Percentiles rank a stretch among this genome's conserved stretches.
phyloP scores from a whole-genome alignment of 305 asterid genomes.

The Solanum hybrid region DNA sequence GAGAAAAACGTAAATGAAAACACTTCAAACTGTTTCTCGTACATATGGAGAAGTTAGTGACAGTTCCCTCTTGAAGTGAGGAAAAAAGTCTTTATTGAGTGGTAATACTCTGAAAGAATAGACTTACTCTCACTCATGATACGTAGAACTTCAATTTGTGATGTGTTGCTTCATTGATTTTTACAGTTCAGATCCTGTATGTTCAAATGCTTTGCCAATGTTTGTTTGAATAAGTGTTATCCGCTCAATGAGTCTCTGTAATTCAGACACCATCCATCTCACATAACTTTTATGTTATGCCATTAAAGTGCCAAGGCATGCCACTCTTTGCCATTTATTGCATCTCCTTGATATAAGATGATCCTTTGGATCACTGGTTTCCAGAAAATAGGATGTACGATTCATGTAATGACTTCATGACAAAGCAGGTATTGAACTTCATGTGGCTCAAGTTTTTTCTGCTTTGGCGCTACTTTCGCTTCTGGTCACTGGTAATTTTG shows the following conservation, averaged over 20 bases:
- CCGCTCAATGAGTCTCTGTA: background rate
- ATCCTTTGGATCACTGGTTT: background rate
- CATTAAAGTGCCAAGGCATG: background rate
- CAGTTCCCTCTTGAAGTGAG: background rate
- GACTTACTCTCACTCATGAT: background rate
- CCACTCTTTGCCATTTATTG: background rate
- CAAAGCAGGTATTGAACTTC: conserved; percentile 77
- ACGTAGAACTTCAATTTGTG: background rate
- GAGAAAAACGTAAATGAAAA: background rate
- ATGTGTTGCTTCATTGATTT: background rate
- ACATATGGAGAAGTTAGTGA: background rate
- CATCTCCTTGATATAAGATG: background rate
- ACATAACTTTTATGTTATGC: background rate
- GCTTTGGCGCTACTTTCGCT: conserved; percentile 93
- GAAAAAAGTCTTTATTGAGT: background rate
- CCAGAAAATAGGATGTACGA: background rate
- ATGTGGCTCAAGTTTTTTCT: conserved; percentile 98
- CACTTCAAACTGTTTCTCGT: background rate
- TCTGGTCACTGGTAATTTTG: conserved; percentile 82
- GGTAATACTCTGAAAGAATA: background rate
- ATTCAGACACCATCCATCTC: background rate
- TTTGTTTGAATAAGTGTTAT: background rate
- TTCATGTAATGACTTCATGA: background rate
- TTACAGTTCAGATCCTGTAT: background rate
- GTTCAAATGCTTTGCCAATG: background rate